phyloP scores from a whole-genome alignment of 139 green algal species.

The Pycnococcus provasolii region DNA sequence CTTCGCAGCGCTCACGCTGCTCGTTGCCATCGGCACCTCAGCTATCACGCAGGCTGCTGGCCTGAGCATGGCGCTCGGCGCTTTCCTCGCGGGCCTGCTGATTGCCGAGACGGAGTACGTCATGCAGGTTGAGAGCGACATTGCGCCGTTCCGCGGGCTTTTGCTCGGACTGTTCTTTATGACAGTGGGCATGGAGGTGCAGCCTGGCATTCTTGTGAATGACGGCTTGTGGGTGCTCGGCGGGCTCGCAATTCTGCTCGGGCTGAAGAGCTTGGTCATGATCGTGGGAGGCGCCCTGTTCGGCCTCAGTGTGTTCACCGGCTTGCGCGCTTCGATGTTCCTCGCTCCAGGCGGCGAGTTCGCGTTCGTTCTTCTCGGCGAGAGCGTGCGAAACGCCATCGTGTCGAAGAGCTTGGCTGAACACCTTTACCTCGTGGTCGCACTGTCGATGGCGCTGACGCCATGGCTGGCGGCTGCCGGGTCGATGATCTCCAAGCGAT shows the following conservation, averaged over 20 bases:
- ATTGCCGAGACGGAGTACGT: slow-evolving; percentile 96
- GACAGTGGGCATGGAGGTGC: slow-evolving; percentile 72
- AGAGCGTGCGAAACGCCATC: slow-evolving; percentile 46
- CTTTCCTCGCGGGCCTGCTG: slow-evolving; percentile 93
- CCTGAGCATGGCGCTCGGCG: slow-evolving; percentile 86
- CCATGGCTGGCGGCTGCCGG: slow-evolving; percentile 84
- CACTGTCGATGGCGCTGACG: slow-evolving; percentile 90
- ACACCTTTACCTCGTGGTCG: slow-evolving; percentile 90
- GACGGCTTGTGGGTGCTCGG: too few species aligned
- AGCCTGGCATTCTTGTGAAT: slow-evolving; percentile 45
- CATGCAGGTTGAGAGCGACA: slow-evolving; percentile 95
- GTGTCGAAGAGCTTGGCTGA: slow-evolving; percentile 45
- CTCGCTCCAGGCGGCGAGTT: slow-evolving; percentile 95
- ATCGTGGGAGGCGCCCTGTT: slow-evolving; percentile 63
- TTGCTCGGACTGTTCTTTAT: slow-evolving; percentile 99
- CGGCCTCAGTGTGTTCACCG: slow-evolving; percentile 61
- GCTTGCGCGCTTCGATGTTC: slow-evolving; percentile 57
- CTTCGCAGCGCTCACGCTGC: slow-evolving; percentile 78
- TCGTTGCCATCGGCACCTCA: slow-evolving; percentile 64
- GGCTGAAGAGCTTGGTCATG: slow-evolving; percentile 47
- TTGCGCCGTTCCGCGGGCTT: slow-evolving; percentile 93
- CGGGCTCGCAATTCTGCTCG: too few species aligned
- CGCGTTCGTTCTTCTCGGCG: slow-evolving; percentile 94
- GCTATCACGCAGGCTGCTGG: slow-evolving; percentile 70
- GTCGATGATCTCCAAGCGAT: slow-evolving; percentile 50